phyloP scores from a whole-genome alignment of 257 asterid species.

The Forsythia suspensa region DNA sequence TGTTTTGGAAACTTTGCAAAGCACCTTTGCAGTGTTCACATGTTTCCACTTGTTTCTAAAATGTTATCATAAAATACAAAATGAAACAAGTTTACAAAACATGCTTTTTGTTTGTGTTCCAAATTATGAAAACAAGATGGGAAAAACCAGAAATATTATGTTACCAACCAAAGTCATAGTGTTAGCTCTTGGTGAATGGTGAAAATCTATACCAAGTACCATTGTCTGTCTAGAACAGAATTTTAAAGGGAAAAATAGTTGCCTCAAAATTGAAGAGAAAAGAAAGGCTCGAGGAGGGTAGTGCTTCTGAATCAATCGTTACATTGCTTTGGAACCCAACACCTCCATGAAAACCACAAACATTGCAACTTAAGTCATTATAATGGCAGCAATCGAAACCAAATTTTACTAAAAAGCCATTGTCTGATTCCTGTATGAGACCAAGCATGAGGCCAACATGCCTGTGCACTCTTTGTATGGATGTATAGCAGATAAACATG shows the following conservation, averaged over 20 bases:
- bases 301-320: background rate
- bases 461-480: background rate
- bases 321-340: background rate
- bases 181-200: background rate
- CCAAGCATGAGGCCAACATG: background rate
- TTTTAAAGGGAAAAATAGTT: background rate
- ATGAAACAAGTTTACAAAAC: background rate
- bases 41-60: background rate
- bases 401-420: background rate
- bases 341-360: background rate
- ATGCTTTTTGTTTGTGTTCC: background rate
- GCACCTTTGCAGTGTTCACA: background rate
- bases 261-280: background rate
- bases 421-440: background rate
- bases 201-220: background rate
- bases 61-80: background rate
- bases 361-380: background rate
- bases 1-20: background rate
- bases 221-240: background rate
- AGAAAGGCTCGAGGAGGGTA: background rate
- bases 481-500: background rate
- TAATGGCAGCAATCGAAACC: background rate
- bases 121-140: background rate
- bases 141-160: background rate
- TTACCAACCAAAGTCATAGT: background rate